Conservation (phyloP, 768 basidiomycete species). For the Russula lepida region DNA sequence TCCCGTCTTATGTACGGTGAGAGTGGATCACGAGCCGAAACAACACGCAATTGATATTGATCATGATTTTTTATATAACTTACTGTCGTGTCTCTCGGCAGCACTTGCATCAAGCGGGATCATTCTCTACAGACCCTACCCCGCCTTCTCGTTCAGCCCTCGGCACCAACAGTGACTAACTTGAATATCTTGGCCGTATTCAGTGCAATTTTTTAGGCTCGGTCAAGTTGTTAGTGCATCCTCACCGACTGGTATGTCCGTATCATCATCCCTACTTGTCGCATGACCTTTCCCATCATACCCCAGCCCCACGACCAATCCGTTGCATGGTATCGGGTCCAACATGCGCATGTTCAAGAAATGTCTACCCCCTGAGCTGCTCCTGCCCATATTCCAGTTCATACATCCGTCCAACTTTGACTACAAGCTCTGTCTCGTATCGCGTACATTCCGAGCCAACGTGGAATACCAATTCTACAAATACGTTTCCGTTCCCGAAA, state of each 20-base stretch:
- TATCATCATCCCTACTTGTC: background rate
- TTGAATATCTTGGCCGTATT: background rate
- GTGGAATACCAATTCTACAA: constrained; percentile 11
- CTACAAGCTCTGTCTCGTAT: constrained; percentile 5
- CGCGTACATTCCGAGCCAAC: constrained; percentile 5
- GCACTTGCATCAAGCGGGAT: no score
- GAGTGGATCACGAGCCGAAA: background rate
- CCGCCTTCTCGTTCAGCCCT: background rate
- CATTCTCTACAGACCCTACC: no score
- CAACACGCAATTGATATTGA: background rate
- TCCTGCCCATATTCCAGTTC: constrained; percentile 9
- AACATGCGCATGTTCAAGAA: background rate
- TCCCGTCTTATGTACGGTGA: background rate
- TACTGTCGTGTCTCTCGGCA: background rate
- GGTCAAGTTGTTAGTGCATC: background rate
- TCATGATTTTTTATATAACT: background rate
- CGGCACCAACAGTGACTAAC: no score
- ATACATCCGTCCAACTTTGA: constrained; percentile 2
- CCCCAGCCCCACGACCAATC: background rate
- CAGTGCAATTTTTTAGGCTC: background rate
- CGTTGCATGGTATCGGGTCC: background rate
- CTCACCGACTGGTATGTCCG: background rate
- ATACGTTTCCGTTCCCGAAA: constrained; percentile 12
- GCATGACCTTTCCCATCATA: background rate
- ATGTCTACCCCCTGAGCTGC: constrained; percentile 4